Evolutionary conservation across 352 stramenopile species (phyloP).

Genomic region (Phytopythium delawarense): DNA sequence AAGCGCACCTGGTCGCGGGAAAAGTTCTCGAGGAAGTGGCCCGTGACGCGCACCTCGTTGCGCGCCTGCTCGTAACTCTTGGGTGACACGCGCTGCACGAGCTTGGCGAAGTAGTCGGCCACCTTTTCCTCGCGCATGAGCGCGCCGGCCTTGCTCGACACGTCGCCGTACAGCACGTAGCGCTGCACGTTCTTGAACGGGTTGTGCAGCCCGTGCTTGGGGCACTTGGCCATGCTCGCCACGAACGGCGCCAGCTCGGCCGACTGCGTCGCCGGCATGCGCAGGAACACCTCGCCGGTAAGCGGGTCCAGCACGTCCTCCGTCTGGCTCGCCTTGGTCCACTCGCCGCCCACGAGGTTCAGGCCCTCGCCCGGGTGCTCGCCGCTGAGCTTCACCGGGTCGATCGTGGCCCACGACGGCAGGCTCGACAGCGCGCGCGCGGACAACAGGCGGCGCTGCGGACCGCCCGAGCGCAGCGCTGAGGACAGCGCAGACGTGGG

Average conservation of each 20-base stretch:
- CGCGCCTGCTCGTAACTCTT: constrained; percentile 96
- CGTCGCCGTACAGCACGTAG: constrained; percentile 70
- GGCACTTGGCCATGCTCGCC: constrained; percentile 87
- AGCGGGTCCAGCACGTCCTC: constrained; percentile 92
- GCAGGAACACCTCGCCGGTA: constrained; percentile 93
- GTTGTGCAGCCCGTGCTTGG: constrained; percentile 98
- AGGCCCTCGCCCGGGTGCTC: constrained; percentile 73
- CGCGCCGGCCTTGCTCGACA: constrained; percentile 80
- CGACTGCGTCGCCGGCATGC: constrained; percentile 90
- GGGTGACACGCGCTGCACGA: constrained; percentile 96
- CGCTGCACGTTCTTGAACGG: constrained; percentile 96
- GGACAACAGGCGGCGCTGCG: constrained; percentile 17
- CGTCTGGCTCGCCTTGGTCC: constrained; percentile 60
- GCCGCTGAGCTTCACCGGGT: constrained; percentile 81
- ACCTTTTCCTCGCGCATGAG: constrained; percentile 87
- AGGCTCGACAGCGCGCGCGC: constrained; percentile 54
- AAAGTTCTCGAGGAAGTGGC: constrained; percentile 98
- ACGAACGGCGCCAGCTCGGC: constrained; percentile 92
- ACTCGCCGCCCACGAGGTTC: constrained; percentile 93
- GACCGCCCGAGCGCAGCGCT: constrained; percentile 7
- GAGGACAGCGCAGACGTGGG: constrained; percentile 20
- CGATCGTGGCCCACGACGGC: constrained; percentile 91
- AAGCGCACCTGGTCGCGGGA: constrained; percentile 96
- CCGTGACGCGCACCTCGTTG: constrained; percentile 90
- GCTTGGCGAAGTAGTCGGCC: constrained; percentile 93